Evolutionary conservation across 2,329 filamentous ascomycete genomes (phyloP), one percentile per base, ranked within the genome.

Genomic region (Penicillium digitatum): DNA sequence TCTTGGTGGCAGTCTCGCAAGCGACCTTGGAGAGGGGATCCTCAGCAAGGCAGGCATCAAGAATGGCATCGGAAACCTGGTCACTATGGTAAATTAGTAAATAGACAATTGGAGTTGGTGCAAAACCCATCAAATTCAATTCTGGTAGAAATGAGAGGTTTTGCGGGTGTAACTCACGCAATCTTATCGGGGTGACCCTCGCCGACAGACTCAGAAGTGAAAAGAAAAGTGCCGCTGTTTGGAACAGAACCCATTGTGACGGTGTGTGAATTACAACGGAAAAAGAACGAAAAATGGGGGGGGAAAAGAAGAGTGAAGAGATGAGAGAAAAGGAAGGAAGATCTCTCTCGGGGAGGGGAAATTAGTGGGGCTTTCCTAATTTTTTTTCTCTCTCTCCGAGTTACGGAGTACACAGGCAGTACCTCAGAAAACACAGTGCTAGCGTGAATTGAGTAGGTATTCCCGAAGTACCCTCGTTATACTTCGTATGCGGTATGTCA

Each of bases 1-100:
- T 99, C 89, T 99, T 99, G 82, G 94, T 96, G 72, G 94, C 94
- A 66, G 93, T 96, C 84, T 99, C 94, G 79, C 94, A 99, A 76
- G 94, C 94, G 69, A 97, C 84, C 85, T 97, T 99, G 82, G 94
- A 97, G 74, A 96, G 86, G 65, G 93, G 93, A 77, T 99, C 94
- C 79, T 94, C 88, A 62, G 82, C 82, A 73, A 99, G 82, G 82
- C 94, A 97, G 80, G 94, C 94, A 83, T 99, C 94, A 81, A 99
- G 92, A 72, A 99, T 85, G 70, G 94, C 93, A 81, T 99, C 94
- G 62, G 93, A 97, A 73, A 97, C 90, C 82, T 99, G 94, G 77
- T 99, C 94, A 77, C 82, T 84, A 59, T 58, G 51, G 49, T 49
- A 65, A 26, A 24, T 62, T 48, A 64, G 62, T 52, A 52, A 24